Conservation (phyloP, 495 filamentous ascomycete species). For the Penicillium paradoxum region DNA sequence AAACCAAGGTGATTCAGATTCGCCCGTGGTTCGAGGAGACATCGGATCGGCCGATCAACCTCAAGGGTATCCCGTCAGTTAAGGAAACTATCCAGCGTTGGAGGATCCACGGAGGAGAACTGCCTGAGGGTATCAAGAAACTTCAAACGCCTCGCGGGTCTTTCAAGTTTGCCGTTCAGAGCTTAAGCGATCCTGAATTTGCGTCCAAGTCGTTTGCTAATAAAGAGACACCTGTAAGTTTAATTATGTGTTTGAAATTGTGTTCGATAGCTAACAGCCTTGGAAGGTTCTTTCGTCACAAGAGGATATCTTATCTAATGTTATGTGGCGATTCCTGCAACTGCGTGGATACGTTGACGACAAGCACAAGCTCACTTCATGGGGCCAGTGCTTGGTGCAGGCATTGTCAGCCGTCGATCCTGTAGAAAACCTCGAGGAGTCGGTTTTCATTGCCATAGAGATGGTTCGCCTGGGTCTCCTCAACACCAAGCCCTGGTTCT, state of each 20-base stretch:
- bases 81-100: conserved; percentile 61
- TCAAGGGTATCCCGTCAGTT: conserved; percentile 58
- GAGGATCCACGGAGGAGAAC: conserved; percentile 58
- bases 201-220: conserved; percentile 56
- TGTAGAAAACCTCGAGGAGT: conserved; percentile 52
- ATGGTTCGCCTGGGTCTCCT: conserved; percentile 70
- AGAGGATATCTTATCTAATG: conserved; percentile 70
- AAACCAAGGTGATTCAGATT: conserved; percentile 67
- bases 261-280: conserved; percentile 7
- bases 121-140: conserved; percentile 41
- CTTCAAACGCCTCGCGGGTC: conserved; percentile 36
- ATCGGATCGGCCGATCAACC: conserved; percentile 58
- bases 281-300: conserved; percentile 42
- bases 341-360: conserved; percentile 78
- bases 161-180: conserved; percentile 44
- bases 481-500: conserved; percentile 58
- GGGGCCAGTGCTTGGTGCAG: conserved; percentile 74
- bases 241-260: background rate
- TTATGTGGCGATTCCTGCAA: conserved; percentile 83
- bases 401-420: conserved; percentile 59
- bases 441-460: conserved; percentile 73
- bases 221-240: conserved; percentile 34
- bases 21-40: conserved; percentile 81
- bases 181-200: conserved; percentile 62
- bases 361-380: conserved; percentile 72